phyloP scores from a whole-genome alignment of 306 rosid genomes.

The Macrotyloma uniflorum region DNA sequence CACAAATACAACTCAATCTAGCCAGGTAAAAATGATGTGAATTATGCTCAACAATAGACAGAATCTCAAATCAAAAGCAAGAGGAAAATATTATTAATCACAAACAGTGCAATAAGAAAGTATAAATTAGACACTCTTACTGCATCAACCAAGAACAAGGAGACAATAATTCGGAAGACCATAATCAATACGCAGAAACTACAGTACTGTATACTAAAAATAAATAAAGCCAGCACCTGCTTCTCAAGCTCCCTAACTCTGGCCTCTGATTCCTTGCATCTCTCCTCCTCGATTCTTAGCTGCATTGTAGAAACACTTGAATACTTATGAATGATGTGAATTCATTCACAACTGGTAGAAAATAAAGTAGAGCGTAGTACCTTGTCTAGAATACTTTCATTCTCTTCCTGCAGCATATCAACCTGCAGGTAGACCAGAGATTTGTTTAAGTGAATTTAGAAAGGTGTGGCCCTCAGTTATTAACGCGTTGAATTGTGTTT shows the following conservation, averaged over 20 bases:
- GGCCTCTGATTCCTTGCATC: slow-evolving; percentile 77
- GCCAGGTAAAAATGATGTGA: slow-evolving; percentile 14
- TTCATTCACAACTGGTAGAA: slow-evolving; percentile 17
- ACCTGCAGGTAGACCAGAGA: slow-evolving; percentile 59
- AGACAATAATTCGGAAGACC: slow-evolving; percentile 27
- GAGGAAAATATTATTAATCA: not conserved
- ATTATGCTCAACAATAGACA: slow-evolving; percentile 15
- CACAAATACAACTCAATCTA: slow-evolving; percentile 14
- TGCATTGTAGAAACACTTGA: slow-evolving; percentile 48
- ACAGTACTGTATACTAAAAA: not conserved
- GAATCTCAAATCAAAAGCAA: slow-evolving; percentile 20
- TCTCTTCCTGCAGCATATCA: slow-evolving; percentile 89
- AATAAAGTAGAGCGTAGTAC: slow-evolving; percentile 45
- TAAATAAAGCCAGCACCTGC: slow-evolving; percentile 63
- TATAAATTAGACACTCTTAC: slow-evolving; percentile 9
- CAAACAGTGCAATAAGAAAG: slow-evolving; percentile 19
- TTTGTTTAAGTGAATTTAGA: slow-evolving; percentile 23
- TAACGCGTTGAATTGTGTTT: not conserved
- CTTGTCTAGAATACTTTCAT: slow-evolving; percentile 71
- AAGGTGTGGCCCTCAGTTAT: not conserved
- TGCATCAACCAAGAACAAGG: slow-evolving; percentile 35
- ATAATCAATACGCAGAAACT: slow-evolving; percentile 18
- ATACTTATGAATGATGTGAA: slow-evolving; percentile 24
- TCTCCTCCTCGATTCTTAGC: slow-evolving; percentile 90
- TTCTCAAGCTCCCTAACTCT: slow-evolving; percentile 93